phyloP scores from a whole-genome alignment of 257 asterid genomes.

The Gentiana straminea region DNA sequence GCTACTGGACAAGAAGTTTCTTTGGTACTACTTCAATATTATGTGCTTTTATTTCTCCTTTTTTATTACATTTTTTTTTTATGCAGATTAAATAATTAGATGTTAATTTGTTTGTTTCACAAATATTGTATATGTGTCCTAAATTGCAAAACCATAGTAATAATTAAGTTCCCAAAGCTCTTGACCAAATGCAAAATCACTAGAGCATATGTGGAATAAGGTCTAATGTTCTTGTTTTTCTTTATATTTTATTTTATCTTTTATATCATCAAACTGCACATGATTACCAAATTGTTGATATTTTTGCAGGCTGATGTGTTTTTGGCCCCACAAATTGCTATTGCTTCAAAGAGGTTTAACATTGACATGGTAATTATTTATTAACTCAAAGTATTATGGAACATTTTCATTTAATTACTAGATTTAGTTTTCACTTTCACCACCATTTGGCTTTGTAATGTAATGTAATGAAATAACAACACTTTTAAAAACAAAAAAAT shows the following conservation, averaged over 20 bases:
- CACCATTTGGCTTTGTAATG: not conserved
- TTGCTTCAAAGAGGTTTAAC: slow-evolving; percentile 11
- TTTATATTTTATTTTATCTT: no score
- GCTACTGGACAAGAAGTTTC: slow-evolving; percentile 49
- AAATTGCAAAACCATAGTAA: not conserved
- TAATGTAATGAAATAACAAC: no score
- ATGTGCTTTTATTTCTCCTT: not conserved
- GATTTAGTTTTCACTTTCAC: not conserved
- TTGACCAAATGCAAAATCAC: no score
- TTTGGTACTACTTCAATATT: slow-evolving; percentile 30
- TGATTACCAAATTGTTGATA: not conserved
- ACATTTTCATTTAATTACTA: no score
- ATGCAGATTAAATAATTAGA: no score
- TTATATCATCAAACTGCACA: not conserved
- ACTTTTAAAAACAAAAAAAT: no score
- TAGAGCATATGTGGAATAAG: no score
- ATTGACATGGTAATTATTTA: no score
- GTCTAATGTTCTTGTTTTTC: no score
- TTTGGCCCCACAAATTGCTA: slow-evolving; percentile 71
- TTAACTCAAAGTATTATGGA: no score
- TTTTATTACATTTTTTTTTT: not conserved
- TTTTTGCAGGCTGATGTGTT: slow-evolving; percentile 73
- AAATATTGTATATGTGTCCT: not conserved
- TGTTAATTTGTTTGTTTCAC: not conserved
- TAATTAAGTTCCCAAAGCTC: no score